These are phyloP conservation scores for Venturia oleaginea DNA, from an alignment of 2,329 filamentous ascomycete genomes.

Conservation along the genomic window DNA sequence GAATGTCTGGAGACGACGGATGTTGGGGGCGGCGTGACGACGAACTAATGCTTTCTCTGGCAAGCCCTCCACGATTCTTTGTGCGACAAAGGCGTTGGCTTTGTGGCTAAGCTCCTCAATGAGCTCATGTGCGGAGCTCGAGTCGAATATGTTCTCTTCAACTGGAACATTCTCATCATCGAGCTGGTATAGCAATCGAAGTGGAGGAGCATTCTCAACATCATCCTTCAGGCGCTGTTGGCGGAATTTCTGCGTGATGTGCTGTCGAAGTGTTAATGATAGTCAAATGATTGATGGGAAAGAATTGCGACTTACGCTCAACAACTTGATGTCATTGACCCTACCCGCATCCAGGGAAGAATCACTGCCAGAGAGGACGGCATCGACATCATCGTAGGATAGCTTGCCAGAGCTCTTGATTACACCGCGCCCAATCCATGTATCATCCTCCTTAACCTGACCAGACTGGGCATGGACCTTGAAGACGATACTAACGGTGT, in stretches of 20 bases:
- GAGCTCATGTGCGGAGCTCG: slow-evolving; percentile 78
- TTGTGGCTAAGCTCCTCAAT: slow-evolving; percentile 94
- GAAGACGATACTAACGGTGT: slow-evolving; percentile 90
- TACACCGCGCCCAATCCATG: slow-evolving; percentile 88
- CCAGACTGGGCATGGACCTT: slow-evolving; percentile 76
- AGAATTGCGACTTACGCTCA: slow-evolving; percentile 49
- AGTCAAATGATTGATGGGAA: background rate
- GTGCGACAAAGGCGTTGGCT: slow-evolving; percentile 80
- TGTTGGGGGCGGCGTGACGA: slow-evolving; percentile 75
- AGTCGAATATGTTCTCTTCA: slow-evolving; percentile 92
- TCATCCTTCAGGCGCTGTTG: slow-evolving; percentile 77
- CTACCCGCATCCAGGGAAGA: slow-evolving; percentile 58
- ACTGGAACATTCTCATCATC: slow-evolving; percentile 98
- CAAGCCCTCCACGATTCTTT: slow-evolving; percentile 67
- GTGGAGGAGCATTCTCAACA: slow-evolving; percentile 62
- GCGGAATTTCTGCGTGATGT: slow-evolving; percentile 81
- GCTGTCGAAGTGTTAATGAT: slow-evolving; percentile 31
- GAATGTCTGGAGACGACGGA: slow-evolving; percentile 80
- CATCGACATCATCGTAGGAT: slow-evolving; percentile 76
- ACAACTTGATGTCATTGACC: slow-evolving; percentile 68
- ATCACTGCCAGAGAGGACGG: slow-evolving; percentile 58
- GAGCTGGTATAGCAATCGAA: slow-evolving; percentile 84
- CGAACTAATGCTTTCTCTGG: slow-evolving; percentile 91
- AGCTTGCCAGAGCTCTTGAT: slow-evolving; percentile 87
- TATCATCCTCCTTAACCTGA: slow-evolving; percentile 70